Evolutionary conservation across 2,329 filamentous ascomycete species (phyloP).

Genomic region (Dactylonectria macrodidyma): DNA sequence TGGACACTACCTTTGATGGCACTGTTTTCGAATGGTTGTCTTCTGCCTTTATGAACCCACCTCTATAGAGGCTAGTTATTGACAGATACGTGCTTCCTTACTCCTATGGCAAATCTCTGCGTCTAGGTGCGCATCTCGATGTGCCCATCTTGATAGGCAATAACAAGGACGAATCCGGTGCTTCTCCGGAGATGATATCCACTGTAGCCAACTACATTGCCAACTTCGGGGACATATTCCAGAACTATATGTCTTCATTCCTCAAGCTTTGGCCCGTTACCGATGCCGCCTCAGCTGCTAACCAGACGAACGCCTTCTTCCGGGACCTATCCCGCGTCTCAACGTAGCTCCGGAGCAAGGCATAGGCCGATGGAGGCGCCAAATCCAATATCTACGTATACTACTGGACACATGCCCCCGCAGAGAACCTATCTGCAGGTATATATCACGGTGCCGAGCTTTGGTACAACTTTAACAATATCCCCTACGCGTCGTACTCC

Average conservation of each 20-base stretch:
- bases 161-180: slow-evolving; percentile 21
- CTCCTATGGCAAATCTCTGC: slow-evolving; percentile 8
- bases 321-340: slow-evolving; percentile 17
- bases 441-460: slow-evolving; percentile 11
- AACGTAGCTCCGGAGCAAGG: background rate
- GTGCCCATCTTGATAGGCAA: slow-evolving; percentile 17
- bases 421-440: background rate
- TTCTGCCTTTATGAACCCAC: slow-evolving; percentile 17
- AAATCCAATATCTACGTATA: slow-evolving; percentile 8
- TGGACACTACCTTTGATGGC: slow-evolving; percentile 10
- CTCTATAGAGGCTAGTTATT: slow-evolving; percentile 7
- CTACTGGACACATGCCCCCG: slow-evolving; percentile 6
- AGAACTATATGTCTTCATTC: slow-evolving; percentile 17
- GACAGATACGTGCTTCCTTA: slow-evolving; percentile 15
- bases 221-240: slow-evolving; percentile 7
- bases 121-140: slow-evolving; percentile 7
- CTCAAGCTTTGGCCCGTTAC: slow-evolving; percentile 1
- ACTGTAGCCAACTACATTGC: slow-evolving; percentile 2
- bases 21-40: slow-evolving; percentile 13
- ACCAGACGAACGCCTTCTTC: slow-evolving; percentile 15
- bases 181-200: background rate
- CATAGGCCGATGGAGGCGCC: slow-evolving; percentile 11
- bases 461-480: slow-evolving; percentile 24
- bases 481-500: slow-evolving; percentile 14
- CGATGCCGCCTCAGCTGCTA: background rate